Percentiles rank a stretch among this genome's conserved stretches.
These are phyloP conservation scores for Achaetomium macrosporum DNA, from an alignment of 2,329 filamentous ascomycete genomes.

Conservation along the genomic window DNA sequence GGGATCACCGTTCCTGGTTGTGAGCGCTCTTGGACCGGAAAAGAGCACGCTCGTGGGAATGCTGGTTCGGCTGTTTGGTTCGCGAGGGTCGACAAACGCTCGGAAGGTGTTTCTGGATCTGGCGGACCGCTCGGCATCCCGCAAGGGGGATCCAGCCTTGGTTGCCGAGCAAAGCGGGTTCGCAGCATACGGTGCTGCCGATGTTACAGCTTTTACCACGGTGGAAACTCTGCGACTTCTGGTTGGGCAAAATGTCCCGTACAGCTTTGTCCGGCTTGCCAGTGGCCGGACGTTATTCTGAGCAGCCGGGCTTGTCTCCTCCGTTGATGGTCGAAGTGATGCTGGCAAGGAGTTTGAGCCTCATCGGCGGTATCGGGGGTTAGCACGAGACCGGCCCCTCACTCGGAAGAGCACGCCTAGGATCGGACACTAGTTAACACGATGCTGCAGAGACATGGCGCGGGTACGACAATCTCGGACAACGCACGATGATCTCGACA, in stretches of 20 bases:
- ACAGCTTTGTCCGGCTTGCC: conserved; percentile 77
- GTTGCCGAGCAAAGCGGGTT: conserved; percentile 72
- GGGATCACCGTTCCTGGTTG: conserved; percentile 68
- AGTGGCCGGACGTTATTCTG: conserved; percentile 46
- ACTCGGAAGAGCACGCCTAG: neutral
- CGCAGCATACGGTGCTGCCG: conserved; percentile 70
- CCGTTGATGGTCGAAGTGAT: neutral
- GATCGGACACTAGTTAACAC: neutral
- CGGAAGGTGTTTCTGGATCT: conserved; percentile 76
- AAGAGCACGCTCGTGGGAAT: conserved; percentile 75
- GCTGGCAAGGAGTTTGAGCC: neutral
- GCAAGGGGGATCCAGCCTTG: conserved; percentile 61
- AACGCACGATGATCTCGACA: neutral
- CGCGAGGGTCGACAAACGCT: conserved; percentile 35
- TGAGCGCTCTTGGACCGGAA: conserved; percentile 71
- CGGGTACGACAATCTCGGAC: neutral
- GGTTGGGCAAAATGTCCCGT: conserved; percentile 81
- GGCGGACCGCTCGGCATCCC: conserved; percentile 53
- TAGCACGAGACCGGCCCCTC: neutral
- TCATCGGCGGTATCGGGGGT: neutral
- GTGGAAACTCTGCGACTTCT: conserved; percentile 73
- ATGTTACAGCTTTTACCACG: conserved; percentile 77
- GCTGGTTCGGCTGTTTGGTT: conserved; percentile 66
- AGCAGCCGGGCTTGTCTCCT: conserved; percentile 12
- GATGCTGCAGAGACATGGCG: neutral